A percentile compares a stretch with the other conserved stretches of the same genome.
Evolutionary conservation across 1,284 basidiomycete species (phyloP).

Genomic region (Papiliotrema terrestris): DNA sequence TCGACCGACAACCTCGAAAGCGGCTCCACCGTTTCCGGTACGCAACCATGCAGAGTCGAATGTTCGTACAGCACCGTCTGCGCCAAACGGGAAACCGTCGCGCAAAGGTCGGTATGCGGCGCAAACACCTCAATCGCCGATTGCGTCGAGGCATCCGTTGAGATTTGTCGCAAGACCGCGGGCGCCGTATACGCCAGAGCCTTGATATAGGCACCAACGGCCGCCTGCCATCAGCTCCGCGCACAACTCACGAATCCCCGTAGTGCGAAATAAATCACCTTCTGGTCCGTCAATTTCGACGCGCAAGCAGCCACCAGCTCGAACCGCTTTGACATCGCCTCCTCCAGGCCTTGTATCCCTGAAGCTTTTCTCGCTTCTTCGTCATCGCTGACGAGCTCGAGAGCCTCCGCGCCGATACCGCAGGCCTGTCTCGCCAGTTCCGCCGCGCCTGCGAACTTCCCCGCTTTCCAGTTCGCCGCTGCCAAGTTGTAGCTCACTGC

Average conservation of each 20-base stretch:
- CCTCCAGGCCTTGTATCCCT: neutral
- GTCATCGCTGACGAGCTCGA: conserved; percentile 1
- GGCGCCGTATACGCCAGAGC: neutral
- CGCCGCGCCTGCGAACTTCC: conserved; percentile 26
- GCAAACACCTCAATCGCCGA: neutral
- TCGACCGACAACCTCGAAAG: neutral
- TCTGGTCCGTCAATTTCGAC: conserved; percentile 62
- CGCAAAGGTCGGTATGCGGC: neutral
- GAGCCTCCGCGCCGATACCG: conserved; percentile 15
- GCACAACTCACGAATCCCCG: neutral
- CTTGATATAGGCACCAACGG: neutral
- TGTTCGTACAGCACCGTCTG: neutral
- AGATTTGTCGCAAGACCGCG: neutral
- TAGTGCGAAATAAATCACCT: conserved; percentile 13
- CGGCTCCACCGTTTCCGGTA: neutral
- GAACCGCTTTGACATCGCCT: conserved; percentile 55
- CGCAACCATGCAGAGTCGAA: neutral
- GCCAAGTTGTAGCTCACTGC: conserved; percentile 47
- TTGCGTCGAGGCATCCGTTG: neutral
- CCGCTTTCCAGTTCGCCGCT: conserved; percentile 42
- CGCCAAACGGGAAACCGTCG: neutral
- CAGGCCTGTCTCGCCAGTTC: conserved; percentile 31
- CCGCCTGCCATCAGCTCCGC: neutral
- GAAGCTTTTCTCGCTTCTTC: neutral
- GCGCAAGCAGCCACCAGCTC: conserved; percentile 74